Percentiles rank a stretch among this genome's conserved stretches.
Conservation (phyloP, 1,284 basidiomycete genomes). For the Leccinum griseonigrum region DNA sequence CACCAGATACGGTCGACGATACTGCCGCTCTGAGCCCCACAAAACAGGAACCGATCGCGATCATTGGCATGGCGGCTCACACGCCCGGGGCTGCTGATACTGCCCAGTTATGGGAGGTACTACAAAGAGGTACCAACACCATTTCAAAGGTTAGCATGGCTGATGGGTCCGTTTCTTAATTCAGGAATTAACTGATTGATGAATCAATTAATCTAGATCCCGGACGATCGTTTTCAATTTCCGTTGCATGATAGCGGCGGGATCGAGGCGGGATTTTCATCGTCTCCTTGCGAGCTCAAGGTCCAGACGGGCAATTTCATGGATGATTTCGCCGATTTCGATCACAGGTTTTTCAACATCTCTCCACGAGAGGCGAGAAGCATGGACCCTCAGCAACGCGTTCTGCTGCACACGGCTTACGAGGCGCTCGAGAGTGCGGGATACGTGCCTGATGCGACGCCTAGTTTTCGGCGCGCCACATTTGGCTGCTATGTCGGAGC, state of each 20-base stretch:
- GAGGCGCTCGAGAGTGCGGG: constrained; percentile 69
- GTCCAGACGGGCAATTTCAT: constrained; percentile 65
- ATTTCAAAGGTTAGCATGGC: constrained; percentile 48
- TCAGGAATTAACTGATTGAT: constrained; percentile 5
- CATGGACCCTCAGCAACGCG: constrained; percentile 74
- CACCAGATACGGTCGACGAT: constrained; percentile 11
- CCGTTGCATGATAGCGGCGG: constrained; percentile 35
- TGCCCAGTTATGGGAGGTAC: constrained; percentile 54
- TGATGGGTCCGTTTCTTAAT: not conserved
- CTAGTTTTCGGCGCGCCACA: constrained; percentile 47
- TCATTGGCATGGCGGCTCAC: constrained; percentile 68
- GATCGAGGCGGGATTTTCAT: constrained; percentile 18
- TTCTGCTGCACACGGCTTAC: constrained; percentile 63
- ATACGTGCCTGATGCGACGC: constrained; percentile 58
- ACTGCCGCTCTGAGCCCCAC: not conserved
- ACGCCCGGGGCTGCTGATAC: constrained; percentile 55
- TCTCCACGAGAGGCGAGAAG: constrained; percentile 67
- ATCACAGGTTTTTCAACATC: constrained; percentile 68
- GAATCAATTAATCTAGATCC: constrained; percentile 44
- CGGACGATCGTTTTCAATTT: constrained; percentile 53
- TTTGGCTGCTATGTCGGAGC: constrained; percentile 68
- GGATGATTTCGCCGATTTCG: constrained; percentile 54
- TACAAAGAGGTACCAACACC: constrained; percentile 57
- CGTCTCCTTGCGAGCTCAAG: constrained; percentile 41
- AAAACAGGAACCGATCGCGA: constrained; percentile 58